Evolutionary conservation across 495 filamentous ascomycete genomes (phyloP).

Genomic region (Tuber indicum): DNA sequence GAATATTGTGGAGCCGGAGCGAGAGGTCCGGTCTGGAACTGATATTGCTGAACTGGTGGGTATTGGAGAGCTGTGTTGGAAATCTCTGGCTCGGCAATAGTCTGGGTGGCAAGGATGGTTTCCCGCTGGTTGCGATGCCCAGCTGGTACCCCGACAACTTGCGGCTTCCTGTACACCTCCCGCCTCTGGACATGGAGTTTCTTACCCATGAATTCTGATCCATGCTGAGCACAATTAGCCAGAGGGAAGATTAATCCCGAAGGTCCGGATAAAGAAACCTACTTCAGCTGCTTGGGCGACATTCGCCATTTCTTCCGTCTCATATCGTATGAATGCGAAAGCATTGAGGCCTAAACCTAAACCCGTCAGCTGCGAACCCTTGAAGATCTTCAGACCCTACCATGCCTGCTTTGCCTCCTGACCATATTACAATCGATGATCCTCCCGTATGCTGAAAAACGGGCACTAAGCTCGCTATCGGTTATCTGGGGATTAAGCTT

Average conservation of each 20-base stretch:
- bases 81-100: not conserved
- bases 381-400: not conserved
- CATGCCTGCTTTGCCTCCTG: constrained; percentile 34
- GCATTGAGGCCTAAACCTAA: constrained; percentile 34
- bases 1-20: not conserved
- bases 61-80: not conserved
- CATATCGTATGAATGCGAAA: constrained; percentile 39
- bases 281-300: constrained; percentile 33
- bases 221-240: constrained; percentile 16
- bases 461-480: constrained; percentile 28
- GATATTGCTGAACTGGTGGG: not conserved
- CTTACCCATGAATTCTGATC: constrained; percentile 37
- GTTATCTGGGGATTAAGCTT: constrained; percentile 38
- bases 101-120: not conserved
- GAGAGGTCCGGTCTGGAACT: not conserved
- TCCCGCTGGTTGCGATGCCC: not conserved
- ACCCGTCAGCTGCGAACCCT: not conserved
- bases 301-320: constrained; percentile 31
- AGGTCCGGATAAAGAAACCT: constrained; percentile 2
- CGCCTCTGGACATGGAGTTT: constrained; percentile 37
- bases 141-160: not conserved
- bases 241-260: not conserved
- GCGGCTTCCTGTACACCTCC: constrained; percentile 35
- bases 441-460: constrained; percentile 32
- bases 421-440: constrained; percentile 40